Percentiles rank a stretch among this genome's conserved stretches.
These are phyloP conservation scores for Dryas drummondii DNA, from an alignment of 306 rosid genomes.

Conservation along the genomic window DNA sequence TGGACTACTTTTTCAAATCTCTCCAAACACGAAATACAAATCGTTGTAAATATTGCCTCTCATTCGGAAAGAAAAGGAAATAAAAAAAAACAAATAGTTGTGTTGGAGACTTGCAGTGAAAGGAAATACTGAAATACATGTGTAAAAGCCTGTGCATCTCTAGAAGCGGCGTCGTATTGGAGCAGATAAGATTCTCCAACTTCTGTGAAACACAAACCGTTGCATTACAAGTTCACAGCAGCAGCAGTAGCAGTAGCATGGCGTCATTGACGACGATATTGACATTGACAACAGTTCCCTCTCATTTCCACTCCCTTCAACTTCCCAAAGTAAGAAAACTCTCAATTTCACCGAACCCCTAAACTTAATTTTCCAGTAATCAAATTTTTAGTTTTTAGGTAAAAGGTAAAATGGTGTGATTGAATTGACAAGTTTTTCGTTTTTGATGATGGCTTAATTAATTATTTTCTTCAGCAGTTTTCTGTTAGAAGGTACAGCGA, in stretches of 20 bases:
- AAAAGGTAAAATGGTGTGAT: not conserved
- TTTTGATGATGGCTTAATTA: not conserved
- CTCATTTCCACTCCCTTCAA: slow-evolving; percentile 8
- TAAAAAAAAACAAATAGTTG: no score
- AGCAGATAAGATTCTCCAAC: not conserved
- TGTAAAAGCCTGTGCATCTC: no score
- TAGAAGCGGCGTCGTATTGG: no score
- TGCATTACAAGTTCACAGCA: not conserved
- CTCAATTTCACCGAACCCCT: not conserved
- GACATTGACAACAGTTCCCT: slow-evolving; percentile 3
- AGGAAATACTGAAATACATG: no score
- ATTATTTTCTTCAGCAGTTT: slow-evolving; percentile 14
- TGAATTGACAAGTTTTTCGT: not conserved
- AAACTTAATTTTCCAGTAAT: not conserved
- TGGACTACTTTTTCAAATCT: no score
- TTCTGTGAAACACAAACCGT: not conserved
- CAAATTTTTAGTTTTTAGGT: not conserved
- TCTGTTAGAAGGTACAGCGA: slow-evolving; percentile 23
- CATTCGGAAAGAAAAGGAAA: no score
- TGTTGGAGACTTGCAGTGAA: no score
- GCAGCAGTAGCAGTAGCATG: not conserved
- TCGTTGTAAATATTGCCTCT: no score
- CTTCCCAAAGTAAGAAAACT: slow-evolving; percentile 26
- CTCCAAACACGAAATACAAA: no score
- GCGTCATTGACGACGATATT: slow-evolving; percentile 19